phyloP scores from a whole-genome alignment of 768 basidiomycete genomes.

The Roridomyces roridus region DNA sequence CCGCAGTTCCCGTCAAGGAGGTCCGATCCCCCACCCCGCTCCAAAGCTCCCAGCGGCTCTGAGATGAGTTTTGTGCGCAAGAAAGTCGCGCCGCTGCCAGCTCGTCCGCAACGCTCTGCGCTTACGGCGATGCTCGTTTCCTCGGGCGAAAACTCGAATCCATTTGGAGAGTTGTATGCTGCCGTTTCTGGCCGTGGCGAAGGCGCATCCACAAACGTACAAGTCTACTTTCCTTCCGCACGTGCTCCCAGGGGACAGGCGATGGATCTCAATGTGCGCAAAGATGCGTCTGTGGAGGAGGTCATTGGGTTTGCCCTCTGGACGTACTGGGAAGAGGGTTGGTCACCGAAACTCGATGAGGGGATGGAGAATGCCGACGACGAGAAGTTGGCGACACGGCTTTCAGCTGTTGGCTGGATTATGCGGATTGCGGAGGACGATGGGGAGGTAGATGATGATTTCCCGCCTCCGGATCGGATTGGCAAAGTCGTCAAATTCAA shows the following conservation, averaged over 20 bases:
- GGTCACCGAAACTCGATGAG: conserved; percentile 79
- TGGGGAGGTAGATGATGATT: conserved; percentile 98
- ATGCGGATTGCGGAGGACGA: conserved; percentile 94
- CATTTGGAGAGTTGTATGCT: conserved; percentile 87
- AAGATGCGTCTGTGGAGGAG: conserved; percentile 93
- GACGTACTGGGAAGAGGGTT: conserved; percentile 91
- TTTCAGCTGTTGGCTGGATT: conserved; percentile 90
- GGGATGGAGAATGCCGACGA: conserved; percentile 66
- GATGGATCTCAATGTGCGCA: conserved; percentile 78
- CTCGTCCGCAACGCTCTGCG: conserved; percentile 59
- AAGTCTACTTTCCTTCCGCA: conserved; percentile 88
- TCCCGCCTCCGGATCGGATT: conserved; percentile 94
- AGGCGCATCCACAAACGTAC: conserved; percentile 65
- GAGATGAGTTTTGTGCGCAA: conserved; percentile 58
- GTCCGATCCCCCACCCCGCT: conserved; percentile 24
- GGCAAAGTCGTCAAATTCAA: conserved; percentile 88
- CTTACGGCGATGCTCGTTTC: conserved; percentile 79
- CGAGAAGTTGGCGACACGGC: conserved; percentile 57
- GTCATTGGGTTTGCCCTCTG: conserved; percentile 92
- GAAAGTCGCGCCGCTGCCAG: conserved; percentile 45
- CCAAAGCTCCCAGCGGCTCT: conserved; percentile 27
- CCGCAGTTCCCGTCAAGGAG: conserved; percentile 27
- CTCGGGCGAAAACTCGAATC: conserved; percentile 72
- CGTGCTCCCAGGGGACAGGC: conserved; percentile 61
- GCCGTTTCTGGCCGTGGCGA: conserved; percentile 82